These are phyloP conservation scores for Trichophyton rubrum DNA, from an alignment of 2,329 filamentous ascomycete genomes.

Conservation along the genomic window DNA sequence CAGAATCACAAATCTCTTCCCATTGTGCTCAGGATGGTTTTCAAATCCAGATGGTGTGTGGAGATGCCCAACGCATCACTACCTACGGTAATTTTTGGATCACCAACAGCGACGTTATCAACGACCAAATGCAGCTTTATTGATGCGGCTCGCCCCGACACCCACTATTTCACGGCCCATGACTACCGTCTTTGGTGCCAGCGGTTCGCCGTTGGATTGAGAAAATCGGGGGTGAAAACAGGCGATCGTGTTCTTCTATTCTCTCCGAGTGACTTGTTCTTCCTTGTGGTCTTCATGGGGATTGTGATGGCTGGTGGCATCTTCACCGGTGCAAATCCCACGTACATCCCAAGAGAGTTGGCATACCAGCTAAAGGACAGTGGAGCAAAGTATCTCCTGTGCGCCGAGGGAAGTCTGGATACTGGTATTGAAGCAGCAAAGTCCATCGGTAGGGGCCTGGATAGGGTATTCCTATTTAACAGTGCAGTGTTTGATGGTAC, in stretches of 20 bases:
- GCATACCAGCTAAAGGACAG: slow-evolving; percentile 64
- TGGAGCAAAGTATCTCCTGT: slow-evolving; percentile 54
- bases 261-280: slow-evolving; percentile 61
- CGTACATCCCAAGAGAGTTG: slow-evolving; percentile 57
- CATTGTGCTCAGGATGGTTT: slow-evolving; percentile 33
- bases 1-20: not conserved
- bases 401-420: slow-evolving; percentile 47
- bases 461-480: slow-evolving; percentile 55
- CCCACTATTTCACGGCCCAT: slow-evolving; percentile 50
- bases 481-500: slow-evolving; percentile 37
- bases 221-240: slow-evolving; percentile 48
- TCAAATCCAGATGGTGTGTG: slow-evolving; percentile 39
- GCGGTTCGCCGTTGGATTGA: slow-evolving; percentile 57
- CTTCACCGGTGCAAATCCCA: slow-evolving; percentile 64
- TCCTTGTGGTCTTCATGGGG: slow-evolving; percentile 57
- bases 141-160: slow-evolving; percentile 55
- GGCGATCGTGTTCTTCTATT: slow-evolving; percentile 64
- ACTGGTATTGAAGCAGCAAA: slow-evolving; percentile 55
- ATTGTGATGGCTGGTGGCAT: slow-evolving; percentile 65
- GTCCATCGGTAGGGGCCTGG: slow-evolving; percentile 41
- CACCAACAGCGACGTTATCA: slow-evolving; percentile 36
- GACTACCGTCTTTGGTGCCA: slow-evolving; percentile 59
- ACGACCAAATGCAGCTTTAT: slow-evolving; percentile 40
- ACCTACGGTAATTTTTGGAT: slow-evolving; percentile 39
- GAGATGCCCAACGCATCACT: slow-evolving; percentile 36